Evolutionary conservation across 148 eudicot genomes (phyloP).

Genomic region (Camellia sinensis): DNA sequence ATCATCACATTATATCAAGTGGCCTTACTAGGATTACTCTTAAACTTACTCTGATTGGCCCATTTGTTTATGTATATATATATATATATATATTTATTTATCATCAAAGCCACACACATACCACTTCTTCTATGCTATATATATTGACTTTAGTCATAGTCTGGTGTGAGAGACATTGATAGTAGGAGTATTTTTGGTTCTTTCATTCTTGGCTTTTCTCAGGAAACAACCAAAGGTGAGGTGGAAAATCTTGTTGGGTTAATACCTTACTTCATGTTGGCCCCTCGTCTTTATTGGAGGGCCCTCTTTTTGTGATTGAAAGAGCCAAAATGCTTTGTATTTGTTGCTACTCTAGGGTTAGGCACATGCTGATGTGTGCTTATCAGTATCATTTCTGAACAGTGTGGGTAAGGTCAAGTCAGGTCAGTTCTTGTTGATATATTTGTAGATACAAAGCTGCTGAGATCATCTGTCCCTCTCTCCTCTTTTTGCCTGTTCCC

Average conservation of each 20-base stretch:
- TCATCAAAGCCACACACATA: neutral
- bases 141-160: neutral
- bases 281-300: neutral
- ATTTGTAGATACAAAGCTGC: neutral
- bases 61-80: too few relatives aligned
- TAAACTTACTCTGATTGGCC: slow-evolving; percentile 10
- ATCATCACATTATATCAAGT: too few relatives aligned
- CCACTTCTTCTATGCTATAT: neutral
- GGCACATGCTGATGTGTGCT: slow-evolving; percentile 1
- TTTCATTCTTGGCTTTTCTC: too few relatives aligned
- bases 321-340: slow-evolving; percentile 11
- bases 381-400: slow-evolving; percentile 2
- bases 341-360: slow-evolving; percentile 8
- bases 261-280: neutral
- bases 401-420: neutral
- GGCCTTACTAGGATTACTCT: slow-evolving; percentile 21
- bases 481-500: too few relatives aligned
- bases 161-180: neutral
- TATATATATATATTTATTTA: too few relatives aligned
- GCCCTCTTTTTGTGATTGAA: neutral
- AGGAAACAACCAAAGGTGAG: too few relatives aligned
- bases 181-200: neutral
- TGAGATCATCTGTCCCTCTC: too few relatives aligned
- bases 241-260: neutral
- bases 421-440: neutral